Evolutionary conservation across 2,329 filamentous ascomycete species (phyloP).

Genomic region (Mariannaea elegans): DNA sequence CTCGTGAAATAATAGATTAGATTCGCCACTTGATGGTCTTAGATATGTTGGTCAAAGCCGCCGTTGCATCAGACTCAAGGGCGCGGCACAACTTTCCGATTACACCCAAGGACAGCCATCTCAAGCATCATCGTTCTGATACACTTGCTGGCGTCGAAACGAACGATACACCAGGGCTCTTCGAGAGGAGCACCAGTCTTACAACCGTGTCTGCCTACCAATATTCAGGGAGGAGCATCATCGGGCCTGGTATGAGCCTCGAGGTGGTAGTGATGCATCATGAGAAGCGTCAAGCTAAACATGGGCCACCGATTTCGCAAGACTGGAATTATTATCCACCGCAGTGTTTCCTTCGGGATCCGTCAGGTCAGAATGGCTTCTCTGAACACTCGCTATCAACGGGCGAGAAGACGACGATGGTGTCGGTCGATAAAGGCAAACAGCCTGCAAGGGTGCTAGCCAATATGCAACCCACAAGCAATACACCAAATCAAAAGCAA

Average conservation of each 20-base stretch:
- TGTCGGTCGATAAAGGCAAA: not conserved
- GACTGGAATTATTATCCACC: conserved; percentile 27
- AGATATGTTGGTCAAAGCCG: not conserved
- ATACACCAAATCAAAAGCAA: not conserved
- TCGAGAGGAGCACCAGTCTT: conserved; percentile 10
- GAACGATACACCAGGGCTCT: conserved; percentile 18
- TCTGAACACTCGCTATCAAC: conserved; percentile 17
- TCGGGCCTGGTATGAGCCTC: conserved; percentile 30
- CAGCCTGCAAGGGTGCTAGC: not conserved
- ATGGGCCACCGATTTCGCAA: conserved; percentile 24
- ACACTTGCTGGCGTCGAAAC: not conserved
- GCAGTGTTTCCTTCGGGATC: conserved; percentile 13
- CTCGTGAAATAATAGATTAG: not conserved
- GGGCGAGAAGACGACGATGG: not conserved
- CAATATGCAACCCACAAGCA: not conserved
- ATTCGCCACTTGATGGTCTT: not conserved
- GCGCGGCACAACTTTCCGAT: conserved; percentile 11
- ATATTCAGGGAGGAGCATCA: conserved; percentile 30
- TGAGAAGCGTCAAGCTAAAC: conserved; percentile 30
- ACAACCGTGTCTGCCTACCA: conserved; percentile 28
- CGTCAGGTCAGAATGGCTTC: conserved; percentile 5
- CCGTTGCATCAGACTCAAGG: not conserved
- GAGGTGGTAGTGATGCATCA: conserved; percentile 40
- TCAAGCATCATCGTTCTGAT: not conserved
- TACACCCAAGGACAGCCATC: not conserved